Evolutionary conservation across 192 early-diverging fungal genomes (phyloP).

Genomic region (Coemansia sp.): DNA sequence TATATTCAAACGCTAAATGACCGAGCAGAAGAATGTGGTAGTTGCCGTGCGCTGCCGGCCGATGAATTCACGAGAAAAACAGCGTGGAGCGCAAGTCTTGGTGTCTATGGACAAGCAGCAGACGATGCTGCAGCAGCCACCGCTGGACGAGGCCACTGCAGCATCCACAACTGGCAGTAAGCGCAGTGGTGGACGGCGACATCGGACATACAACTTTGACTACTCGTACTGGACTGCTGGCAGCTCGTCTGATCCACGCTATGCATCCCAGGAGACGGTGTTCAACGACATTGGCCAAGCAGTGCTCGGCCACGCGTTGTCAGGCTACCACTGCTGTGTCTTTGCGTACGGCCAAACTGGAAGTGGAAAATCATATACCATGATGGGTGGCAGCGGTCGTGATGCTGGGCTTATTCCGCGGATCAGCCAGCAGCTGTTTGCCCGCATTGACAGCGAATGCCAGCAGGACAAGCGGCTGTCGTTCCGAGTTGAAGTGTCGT

Average conservation of each 20-base stretch:
- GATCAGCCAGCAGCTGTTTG: constrained; percentile 79
- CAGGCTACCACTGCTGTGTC: constrained; percentile 90
- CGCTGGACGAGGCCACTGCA: constrained; percentile 27
- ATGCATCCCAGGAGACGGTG: constrained; percentile 73
- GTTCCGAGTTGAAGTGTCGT: constrained; percentile 77
- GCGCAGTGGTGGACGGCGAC: constrained; percentile 19
- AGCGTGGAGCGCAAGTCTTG: constrained; percentile 63
- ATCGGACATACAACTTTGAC: constrained; percentile 78
- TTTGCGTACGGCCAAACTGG: constrained; percentile 77
- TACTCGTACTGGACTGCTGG: constrained; percentile 83
- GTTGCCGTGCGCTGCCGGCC: constrained; percentile 81
- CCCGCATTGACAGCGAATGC: constrained; percentile 53
- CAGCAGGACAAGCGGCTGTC: constrained; percentile 36
- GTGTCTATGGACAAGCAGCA: constrained; percentile 75
- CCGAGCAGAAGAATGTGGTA: constrained; percentile 49
- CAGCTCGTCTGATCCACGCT: constrained; percentile 60
- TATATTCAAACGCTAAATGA: constrained; percentile 4
- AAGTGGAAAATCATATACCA: constrained; percentile 63
- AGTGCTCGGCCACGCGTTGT: constrained; percentile 81
- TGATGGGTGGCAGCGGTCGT: constrained; percentile 58
- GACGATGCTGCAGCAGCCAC: constrained; percentile 69
- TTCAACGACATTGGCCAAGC: constrained; percentile 76
- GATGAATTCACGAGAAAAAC: constrained; percentile 68
- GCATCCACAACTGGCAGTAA: constrained; percentile 2
- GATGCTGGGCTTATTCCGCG: constrained; percentile 87